These are phyloP conservation scores for Kondoa malvinella DNA, from an alignment of 768 basidiomycete species.

Conservation along the genomic window DNA sequence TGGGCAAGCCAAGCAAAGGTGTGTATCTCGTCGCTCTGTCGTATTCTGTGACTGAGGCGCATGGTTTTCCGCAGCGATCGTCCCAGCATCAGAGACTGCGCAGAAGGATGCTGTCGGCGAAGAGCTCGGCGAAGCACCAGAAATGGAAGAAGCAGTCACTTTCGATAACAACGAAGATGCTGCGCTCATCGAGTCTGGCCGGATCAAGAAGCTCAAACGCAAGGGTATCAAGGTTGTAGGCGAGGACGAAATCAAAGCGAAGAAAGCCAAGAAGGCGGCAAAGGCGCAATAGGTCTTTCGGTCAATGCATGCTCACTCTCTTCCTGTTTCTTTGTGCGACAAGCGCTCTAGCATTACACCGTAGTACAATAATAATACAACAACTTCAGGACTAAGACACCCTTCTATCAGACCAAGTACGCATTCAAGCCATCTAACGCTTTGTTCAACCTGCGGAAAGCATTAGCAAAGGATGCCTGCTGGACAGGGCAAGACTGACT, in stretches of 20 bases:
- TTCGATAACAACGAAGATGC: conserved; percentile 66
- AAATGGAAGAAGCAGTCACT: conserved; percentile 30
- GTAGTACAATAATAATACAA: too few relatives aligned
- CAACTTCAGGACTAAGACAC: too few relatives aligned
- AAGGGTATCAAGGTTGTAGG: conserved; percentile 33
- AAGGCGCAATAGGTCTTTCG: too few relatives aligned
- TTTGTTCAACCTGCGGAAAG: conserved; percentile 14
- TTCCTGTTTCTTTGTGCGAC: too few relatives aligned
- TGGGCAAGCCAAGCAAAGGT: conserved; percentile 45
- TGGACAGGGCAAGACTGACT: conserved; percentile 8
- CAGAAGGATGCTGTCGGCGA: conserved; percentile 33
- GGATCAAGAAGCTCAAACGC: conserved; percentile 37
- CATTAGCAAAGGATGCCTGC: neutral
- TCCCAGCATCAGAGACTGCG: conserved; percentile 28
- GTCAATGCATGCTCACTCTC: too few relatives aligned
- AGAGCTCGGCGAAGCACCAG: conserved; percentile 1
- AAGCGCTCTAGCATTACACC: too few relatives aligned
- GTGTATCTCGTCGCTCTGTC: neutral
- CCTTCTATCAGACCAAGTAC: too few relatives aligned
- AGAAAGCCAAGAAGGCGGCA: neutral
- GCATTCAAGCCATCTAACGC: conserved; percentile 14
- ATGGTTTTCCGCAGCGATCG: conserved; percentile 13
- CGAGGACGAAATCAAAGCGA: neutral
- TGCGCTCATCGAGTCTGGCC: conserved; percentile 58
- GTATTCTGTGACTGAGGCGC: neutral